Conservation (phyloP, 345 rosid species). For the Citrus maxima region DNA sequence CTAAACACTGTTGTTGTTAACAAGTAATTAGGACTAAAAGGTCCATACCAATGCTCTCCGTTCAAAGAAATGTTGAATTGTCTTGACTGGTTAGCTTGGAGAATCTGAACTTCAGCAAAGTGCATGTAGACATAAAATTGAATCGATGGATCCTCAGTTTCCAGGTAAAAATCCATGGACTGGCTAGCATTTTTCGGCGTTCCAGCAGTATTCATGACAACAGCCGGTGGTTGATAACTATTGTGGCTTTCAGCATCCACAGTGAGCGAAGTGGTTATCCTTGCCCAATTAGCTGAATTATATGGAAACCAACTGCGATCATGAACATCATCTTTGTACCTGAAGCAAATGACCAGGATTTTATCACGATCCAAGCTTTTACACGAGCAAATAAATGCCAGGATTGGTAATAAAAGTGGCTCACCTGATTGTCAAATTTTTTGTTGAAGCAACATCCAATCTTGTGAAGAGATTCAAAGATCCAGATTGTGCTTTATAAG, state of each 20-base stretch:
- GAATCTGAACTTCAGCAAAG: constrained; percentile 23
- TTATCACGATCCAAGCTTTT: too few species aligned
- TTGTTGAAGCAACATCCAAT: constrained; percentile 31
- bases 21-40: constrained; percentile 19
- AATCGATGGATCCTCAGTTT: not conserved
- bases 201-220: constrained; percentile 19
- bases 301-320: constrained; percentile 12
- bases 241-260: constrained; percentile 5
- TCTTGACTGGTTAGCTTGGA: constrained; percentile 21
- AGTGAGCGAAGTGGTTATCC: not conserved
- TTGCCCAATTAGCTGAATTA: not conserved
- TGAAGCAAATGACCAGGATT: not conserved
- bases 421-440: constrained; percentile 33
- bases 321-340: constrained; percentile 14
- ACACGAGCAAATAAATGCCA: too few species aligned
- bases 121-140: constrained; percentile 21
- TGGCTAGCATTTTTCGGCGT: constrained; percentile 6
- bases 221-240: not conserved
- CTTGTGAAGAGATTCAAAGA: constrained; percentile 15
- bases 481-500: constrained; percentile 20
- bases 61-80: constrained; percentile 14
- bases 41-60: constrained; percentile 14
- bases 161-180: constrained; percentile 7
- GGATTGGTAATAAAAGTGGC: not conserved
- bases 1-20: constrained; percentile 10